Base-by-base conservation (phyloP, 139 green algal genomes). In the Parachlorella kessleri region DNA sequence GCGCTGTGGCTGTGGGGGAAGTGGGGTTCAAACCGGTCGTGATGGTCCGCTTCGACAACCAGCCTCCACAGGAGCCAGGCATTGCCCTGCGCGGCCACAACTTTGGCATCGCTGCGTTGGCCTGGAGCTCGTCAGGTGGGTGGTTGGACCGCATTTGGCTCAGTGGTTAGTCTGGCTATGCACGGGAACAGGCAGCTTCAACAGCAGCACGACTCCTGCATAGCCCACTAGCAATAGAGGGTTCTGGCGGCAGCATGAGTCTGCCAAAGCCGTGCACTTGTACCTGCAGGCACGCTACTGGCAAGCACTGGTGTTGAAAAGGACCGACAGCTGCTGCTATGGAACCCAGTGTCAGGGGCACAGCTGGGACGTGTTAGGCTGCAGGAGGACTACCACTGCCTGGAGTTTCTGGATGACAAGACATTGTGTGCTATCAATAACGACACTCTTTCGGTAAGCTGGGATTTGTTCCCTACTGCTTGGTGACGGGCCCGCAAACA, bases 51-150 rank as follows among this genome's bases (percentile, higher is more conserved):
- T 23, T 1, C 24, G 36, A 26, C 8, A 35, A 55, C 24, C 7
- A 42, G 18, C n/a, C 18, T 26, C 55, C 37, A 2, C 38, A 53
- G 28, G 59, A 79, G 23, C 14, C 48, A 28, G 14, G 14, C 48
- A 41, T 79, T 55, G 63, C 59, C 7, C n/a, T 32, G 8, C 40
- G 21, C 4, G 55, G 36, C n/a, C 73, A 79, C 63, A 72, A 33
- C 73, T 79, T 79, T 70, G 41, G 38, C 10, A 65, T 79, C n/a
- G 37, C 63, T n/a, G 73, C 59, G 3, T 30, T 79, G n/a, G 63
- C 73, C 39, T 79, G 69, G 14, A 71, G 55, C 1, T 38, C 63
- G 9, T 64, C 30, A n/a, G 73, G 73, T 72, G 18, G 40, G 63
- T 53, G 35, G 24, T 10, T 71, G 66, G 18, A n/a, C n/a, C n/a